phyloP scores from a whole-genome alignment of 495 filamentous ascomycete species.

The Hypoxylon lenormandii region DNA sequence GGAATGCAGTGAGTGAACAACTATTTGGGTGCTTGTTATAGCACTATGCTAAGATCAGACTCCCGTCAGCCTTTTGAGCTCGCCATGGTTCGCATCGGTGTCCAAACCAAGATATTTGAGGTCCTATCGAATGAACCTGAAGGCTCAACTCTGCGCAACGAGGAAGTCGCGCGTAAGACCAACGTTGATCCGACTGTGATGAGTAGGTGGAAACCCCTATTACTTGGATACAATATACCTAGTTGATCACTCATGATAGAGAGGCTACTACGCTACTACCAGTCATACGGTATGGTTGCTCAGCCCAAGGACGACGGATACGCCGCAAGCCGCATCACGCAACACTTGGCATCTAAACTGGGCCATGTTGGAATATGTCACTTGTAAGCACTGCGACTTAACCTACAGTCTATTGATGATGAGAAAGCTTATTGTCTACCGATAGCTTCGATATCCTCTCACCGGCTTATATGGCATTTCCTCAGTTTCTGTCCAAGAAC shows the following conservation, averaged over 20 bases:
- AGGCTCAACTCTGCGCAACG: conserved; percentile 41
- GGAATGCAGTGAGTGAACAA: conserved; percentile 38
- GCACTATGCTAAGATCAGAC: conserved; percentile 9
- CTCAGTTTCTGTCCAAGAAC: conserved; percentile 40
- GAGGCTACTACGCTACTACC: conserved; percentile 60
- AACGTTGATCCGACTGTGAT: conserved; percentile 51
- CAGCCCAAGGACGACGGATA: conserved; percentile 54
- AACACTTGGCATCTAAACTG: conserved; percentile 44
- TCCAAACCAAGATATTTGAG: conserved; percentile 56
- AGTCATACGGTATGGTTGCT: conserved; percentile 54
- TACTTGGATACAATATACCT: neutral
- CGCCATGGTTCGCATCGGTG: conserved; percentile 49
- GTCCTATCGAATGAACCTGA: conserved; percentile 45
- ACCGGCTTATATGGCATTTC: conserved; percentile 52
- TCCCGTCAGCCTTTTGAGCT: conserved; percentile 37
- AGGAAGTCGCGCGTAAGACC: conserved; percentile 50
- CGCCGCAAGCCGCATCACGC: conserved; percentile 52
- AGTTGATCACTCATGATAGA: conserved; percentile 48
- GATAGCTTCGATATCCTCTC: conserved; percentile 53
- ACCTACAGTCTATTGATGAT: neutral
- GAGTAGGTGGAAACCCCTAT: conserved; percentile 41
- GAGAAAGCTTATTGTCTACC: too few relatives aligned
- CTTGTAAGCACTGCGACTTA: conserved; percentile 36
- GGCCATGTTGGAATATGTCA: conserved; percentile 51
- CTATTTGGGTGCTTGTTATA: too few relatives aligned